Conservation (phyloP, 2,329 filamentous ascomycete genomes). For the Basipetospora sp. region DNA sequence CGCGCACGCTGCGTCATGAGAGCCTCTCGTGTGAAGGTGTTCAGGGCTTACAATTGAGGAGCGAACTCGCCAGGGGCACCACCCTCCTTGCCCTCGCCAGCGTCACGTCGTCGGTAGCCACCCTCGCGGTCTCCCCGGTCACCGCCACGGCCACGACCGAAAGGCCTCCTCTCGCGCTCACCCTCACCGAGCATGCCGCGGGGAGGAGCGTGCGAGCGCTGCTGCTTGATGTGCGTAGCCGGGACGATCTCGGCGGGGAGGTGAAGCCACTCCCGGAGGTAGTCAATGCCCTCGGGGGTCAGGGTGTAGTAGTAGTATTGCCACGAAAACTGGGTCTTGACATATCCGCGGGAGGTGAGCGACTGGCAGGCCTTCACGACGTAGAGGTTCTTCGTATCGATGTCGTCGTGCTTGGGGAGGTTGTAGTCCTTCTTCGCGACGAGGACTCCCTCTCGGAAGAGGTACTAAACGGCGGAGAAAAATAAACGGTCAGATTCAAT, state of each 20-base stretch:
- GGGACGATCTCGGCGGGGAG: conserved; percentile 98
- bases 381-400: conserved; percentile 99
- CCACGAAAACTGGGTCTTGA: conserved; percentile 99
- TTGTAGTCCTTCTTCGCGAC: conserved; percentile 99
- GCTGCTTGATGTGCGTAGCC: conserved; percentile 99
- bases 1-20: no score
- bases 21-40: no score
- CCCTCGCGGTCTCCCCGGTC: conserved; percentile 72
- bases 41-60: conserved; percentile 72
- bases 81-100: conserved; percentile 71
- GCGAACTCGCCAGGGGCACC: conserved; percentile 83
- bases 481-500: conserved; percentile 7
- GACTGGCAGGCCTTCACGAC: conserved; percentile 99
- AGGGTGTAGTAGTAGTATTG: conserved; percentile 99
- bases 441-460: conserved; percentile 87
- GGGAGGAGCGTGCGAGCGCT: conserved; percentile 93
- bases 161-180: conserved; percentile 67
- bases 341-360: conserved; percentile 89
- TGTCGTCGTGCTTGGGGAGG: conserved; percentile 91
- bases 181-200: conserved; percentile 83
- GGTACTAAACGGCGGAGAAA: conserved; percentile 50
- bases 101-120: conserved; percentile 82
- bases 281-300: conserved; percentile 98
- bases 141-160: conserved; percentile 63
- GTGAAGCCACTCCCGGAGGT: conserved; percentile 99